A percentile compares a stretch with the other conserved stretches of the same genome.
phyloP scores from a whole-genome alignment of 306 rosid species.

The Castanea sativa region DNA sequence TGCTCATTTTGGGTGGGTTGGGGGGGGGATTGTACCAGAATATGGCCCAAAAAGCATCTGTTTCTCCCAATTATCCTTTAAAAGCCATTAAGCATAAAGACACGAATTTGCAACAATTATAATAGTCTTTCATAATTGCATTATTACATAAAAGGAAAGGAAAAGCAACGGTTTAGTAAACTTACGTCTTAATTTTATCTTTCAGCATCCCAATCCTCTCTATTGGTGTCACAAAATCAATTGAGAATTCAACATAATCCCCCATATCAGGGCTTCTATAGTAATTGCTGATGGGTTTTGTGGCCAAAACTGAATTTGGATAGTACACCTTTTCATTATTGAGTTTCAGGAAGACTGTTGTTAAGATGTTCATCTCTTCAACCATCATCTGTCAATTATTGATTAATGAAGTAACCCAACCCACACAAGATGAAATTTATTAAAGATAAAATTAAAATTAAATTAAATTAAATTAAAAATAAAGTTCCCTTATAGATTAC shows the following conservation, averaged over 20 bases:
- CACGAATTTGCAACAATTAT: neutral
- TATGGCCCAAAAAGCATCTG: neutral
- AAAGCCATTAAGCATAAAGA: neutral
- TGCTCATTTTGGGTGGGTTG: too few relatives aligned
- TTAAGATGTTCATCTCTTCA: slow-evolving; percentile 93
- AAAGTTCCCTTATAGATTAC: slow-evolving; percentile 37
- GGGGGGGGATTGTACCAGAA: neutral
- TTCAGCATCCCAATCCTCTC: slow-evolving; percentile 70
- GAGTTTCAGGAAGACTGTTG: slow-evolving; percentile 82
- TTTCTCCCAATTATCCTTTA: neutral
- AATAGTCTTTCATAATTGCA: neutral
- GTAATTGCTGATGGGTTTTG: slow-evolving; percentile 79
- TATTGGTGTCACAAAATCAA: slow-evolving; percentile 62
- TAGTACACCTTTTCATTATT: slow-evolving; percentile 79
- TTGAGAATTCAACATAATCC: slow-evolving; percentile 56
- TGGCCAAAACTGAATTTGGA: slow-evolving; percentile 84
- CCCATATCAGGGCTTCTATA: slow-evolving; percentile 89
- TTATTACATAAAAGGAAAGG: neutral
- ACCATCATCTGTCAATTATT: slow-evolving; percentile 63
- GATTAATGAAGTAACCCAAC: slow-evolving; percentile 12
- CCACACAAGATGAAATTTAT: neutral
- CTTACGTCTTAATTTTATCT: slow-evolving; percentile 58
- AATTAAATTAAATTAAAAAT: neutral
- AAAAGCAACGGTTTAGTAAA: neutral
- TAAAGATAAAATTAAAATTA: neutral